Base-by-base conservation (phyloP, 2,329 filamentous ascomycete genomes). In the Lasiodiplodia theobromae region DNA sequence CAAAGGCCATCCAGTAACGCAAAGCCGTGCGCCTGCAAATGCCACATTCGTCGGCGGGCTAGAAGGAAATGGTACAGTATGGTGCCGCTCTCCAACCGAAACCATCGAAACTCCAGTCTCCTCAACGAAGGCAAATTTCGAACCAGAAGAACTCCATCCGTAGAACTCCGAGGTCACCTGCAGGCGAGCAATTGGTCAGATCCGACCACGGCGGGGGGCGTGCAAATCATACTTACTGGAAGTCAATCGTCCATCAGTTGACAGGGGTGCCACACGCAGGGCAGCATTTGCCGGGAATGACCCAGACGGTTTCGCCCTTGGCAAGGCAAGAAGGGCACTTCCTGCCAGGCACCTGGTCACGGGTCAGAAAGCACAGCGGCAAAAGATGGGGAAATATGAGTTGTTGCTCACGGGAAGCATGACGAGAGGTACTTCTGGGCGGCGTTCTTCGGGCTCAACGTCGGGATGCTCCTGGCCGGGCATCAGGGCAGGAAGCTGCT, bases 291-390 rank as follows among this genome's bases (percentile, higher is more conserved):
- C 79, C 79, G 5, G 77, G 78, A 63, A 80, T 77, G 23, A 81
- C 79, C 79, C 79, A 81, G 2, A 81, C 77, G 2, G 77, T 79
- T 54, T 79, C 74, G n/a, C 78, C 78, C 53, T 77, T 76, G 65
- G 79, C 78, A 56, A 80, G 74, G 65, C 79, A 81, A 38, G 76
- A 74, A 31, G 79, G 79, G 73, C 79, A 81, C 25, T 77, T 77
- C 64, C 77, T 77, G 54, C 78, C 78, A 65, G 79, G 79, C 51
- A 81, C 78, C 79, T 81, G 16, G 31, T n/a, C 25, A 28, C 8
- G 10, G 28, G 52, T 70, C 64, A 70, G 64, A 25, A 4, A 56
- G 38, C 28, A 37, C 63, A 37, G 12, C 12, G 31, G 31, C 8
- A n/a, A 57, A 16, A 14, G 14, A 34, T 23, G 28, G 6, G 23